These are phyloP conservation scores for Candida neerlandica DNA, from an alignment of 1,139 yeast species.

Conservation along the genomic window DNA sequence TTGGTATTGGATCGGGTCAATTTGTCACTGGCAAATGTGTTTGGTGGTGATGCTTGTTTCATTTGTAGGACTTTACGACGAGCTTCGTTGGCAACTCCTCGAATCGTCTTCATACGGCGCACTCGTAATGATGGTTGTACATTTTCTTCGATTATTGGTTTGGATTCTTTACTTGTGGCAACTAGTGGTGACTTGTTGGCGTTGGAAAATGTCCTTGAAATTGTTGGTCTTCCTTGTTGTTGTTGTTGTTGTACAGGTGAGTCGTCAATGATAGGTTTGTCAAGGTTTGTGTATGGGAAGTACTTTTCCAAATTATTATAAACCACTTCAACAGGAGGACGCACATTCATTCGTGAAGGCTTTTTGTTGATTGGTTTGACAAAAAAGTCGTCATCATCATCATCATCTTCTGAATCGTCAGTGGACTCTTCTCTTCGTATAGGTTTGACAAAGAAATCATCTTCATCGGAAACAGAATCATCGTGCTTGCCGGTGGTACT, in stretches of 20 bases:
- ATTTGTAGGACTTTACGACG: conserved; percentile 51
- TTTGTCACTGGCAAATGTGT: conserved; percentile 15
- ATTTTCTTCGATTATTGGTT: conserved; percentile 18
- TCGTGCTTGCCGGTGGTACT: conserved; percentile 13
- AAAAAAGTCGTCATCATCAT: conserved; percentile 27
- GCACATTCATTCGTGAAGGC: conserved; percentile 44
- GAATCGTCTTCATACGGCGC: conserved; percentile 72
- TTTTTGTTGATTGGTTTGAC: conserved; percentile 25
- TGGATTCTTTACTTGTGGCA: conserved; percentile 14
- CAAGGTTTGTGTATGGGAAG: conserved; percentile 91
- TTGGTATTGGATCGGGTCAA: conserved; percentile 82
- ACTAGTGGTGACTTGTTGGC: conserved; percentile 47
- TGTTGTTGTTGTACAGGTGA: conserved; percentile 43
- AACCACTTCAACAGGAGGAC: conserved; percentile 95
- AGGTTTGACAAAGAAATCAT: conserved; percentile 37
- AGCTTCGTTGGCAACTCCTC: conserved; percentile 93
- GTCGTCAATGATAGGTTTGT: conserved; percentile 86
- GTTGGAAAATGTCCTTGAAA: conserved; percentile 50
- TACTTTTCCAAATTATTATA: conserved; percentile 88
- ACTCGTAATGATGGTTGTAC: conserved; percentile 35
- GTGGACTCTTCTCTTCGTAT: conserved; percentile 16
- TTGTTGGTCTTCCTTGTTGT: conserved; percentile 35
- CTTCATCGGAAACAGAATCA: conserved; percentile 28
- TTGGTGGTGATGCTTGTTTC: conserved; percentile 19
- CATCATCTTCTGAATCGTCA: background rate